Evolutionary conservation across 352 stramenopile genomes (phyloP).

Genomic region (Pythium guiyangense): DNA sequence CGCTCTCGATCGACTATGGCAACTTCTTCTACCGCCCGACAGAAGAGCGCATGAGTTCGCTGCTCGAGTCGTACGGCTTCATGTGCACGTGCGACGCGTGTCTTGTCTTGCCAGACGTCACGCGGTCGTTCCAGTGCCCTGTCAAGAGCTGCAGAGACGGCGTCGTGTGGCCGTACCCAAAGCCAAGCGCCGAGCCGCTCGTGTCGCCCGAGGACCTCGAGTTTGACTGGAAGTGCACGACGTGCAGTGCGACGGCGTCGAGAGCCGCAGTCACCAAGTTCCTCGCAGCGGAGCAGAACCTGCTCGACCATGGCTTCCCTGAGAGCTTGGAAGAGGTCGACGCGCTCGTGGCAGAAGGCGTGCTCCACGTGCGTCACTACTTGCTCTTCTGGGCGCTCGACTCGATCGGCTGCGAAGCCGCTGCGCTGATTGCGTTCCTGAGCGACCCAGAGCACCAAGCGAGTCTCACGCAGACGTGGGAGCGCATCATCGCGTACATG

Average conservation of each 20-base stretch:
- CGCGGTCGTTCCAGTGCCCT: slow-evolving; percentile 50
- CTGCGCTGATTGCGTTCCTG: slow-evolving; percentile 27
- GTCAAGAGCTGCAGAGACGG: slow-evolving; percentile 24
- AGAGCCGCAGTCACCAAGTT: slow-evolving; percentile 29
- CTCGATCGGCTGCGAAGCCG: slow-evolving; percentile 57
- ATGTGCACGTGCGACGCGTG: slow-evolving; percentile 59
- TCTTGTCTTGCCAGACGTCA: slow-evolving; percentile 39
- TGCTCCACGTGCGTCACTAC: slow-evolving; percentile 66
- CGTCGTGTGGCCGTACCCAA: slow-evolving; percentile 43
- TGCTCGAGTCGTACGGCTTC: slow-evolving; percentile 65
- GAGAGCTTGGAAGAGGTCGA: slow-evolving; percentile 61
- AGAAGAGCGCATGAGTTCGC: slow-evolving; percentile 44
- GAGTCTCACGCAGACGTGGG: slow-evolving; percentile 45
- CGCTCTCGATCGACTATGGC: slow-evolving; percentile 74
- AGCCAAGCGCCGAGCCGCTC: slow-evolving; percentile 9
- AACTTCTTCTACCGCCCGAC: slow-evolving; percentile 77
- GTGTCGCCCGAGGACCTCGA: slow-evolving; percentile 33
- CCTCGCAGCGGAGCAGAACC: slow-evolving; percentile 35
- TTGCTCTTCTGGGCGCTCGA: slow-evolving; percentile 77
- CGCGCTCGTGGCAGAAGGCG: slow-evolving; percentile 29
- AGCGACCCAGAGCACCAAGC: slow-evolving; percentile 28
- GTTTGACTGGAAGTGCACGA: slow-evolving; percentile 53
- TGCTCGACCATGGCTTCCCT: slow-evolving; percentile 58
- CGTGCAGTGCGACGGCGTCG: slow-evolving; percentile 32
- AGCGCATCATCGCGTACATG: slow-evolving; percentile 64